Percentiles rank a stretch among this genome's conserved stretches.
phyloP scores from a whole-genome alignment of 352 stramenopile species.

The Phytophthora pseudosyringae region DNA sequence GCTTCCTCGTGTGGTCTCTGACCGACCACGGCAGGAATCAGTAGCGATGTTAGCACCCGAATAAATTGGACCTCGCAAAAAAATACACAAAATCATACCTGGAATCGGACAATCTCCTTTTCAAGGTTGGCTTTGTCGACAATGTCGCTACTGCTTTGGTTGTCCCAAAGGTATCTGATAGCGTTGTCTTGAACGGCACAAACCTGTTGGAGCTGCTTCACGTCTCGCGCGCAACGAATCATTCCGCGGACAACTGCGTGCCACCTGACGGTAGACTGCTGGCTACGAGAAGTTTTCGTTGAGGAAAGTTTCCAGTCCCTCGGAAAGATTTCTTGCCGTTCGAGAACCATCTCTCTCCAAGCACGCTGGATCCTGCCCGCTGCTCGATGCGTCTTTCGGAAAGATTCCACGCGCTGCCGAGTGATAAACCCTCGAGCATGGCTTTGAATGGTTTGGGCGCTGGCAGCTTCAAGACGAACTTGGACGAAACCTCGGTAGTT shows the following conservation, averaged over 20 bases:
- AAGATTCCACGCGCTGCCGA: conserved; percentile 14
- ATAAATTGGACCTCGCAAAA: not conserved
- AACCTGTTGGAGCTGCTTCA: conserved; percentile 55
- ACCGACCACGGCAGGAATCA: not conserved
- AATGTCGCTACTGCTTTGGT: not conserved
- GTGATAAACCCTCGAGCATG: conserved; percentile 32
- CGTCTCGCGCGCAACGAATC: conserved; percentile 33
- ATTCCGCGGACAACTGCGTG: conserved; percentile 15
- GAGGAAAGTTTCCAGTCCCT: conserved; percentile 3
- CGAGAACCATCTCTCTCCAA: conserved; percentile 26
- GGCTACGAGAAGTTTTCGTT: not conserved
- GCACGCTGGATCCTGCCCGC: conserved; percentile 29
- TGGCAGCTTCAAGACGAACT: conserved; percentile 11
- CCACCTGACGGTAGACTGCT: not conserved
- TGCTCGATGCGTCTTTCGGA: conserved; percentile 13
- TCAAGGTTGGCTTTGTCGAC: not conserved
- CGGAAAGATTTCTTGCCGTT: conserved; percentile 12
- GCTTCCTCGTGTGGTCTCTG: not conserved
- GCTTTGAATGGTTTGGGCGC: conserved; percentile 32
- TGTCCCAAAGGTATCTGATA: conserved; percentile 29
- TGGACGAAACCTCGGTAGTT: conserved; percentile 4
- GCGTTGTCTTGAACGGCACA: conserved; percentile 54
- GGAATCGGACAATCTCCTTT: conserved; percentile 11
- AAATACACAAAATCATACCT: conserved; percentile 8
- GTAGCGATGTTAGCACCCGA: not conserved